Evolutionary conservation across 306 rosid genomes (phyloP), one percentile per base, ranked within the genome.

Genomic region (Glycine latifolia): DNA sequence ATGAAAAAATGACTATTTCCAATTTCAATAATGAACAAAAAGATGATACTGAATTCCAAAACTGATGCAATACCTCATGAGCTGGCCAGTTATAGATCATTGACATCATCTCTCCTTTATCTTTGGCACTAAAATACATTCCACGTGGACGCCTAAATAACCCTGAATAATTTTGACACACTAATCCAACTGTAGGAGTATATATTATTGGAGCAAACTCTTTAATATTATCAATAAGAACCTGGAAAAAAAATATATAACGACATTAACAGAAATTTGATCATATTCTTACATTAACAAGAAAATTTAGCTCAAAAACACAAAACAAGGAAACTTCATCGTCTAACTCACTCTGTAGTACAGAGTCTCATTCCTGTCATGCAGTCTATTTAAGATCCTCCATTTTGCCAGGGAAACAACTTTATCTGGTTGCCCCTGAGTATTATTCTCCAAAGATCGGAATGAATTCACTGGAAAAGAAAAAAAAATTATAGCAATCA

Each of bases 41-140:
- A 41, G 76, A 60, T 11, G 20, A 54, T 26, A n/a, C 8, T 67
- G 66, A 37, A 73, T 76, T 77, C 69, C 43, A 78, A 55, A 73
- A 81, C 44, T 43, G 9, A 67, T 60, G 46, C 72, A 70, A 65
- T 86, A 92, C 99, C 96, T 93, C 62, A 0, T 87, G 85, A 47
- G 90, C 89, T 75, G 99, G 99, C 99, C 99, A 96, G 78, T 96
- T 96, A 82, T 93, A 96, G 81, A 96, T 96, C 99, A 96, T 96
- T 72, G 99, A 93, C 99, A 96, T 93, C 99, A 96, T 96, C 88
- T 96, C 99, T 48, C 99, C 99, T 85, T 91, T 96, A 87, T 96
- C 99, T 87, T 89, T 96, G 61, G 98, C 99, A 86, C 99, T 91
- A 87, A 96, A 96, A 87, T 96, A 96, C 99, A 96, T 96, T 67